These are phyloP conservation scores for Tetrapisispora pingtungensis DNA, from an alignment of 805 yeast genomes.

Conservation along the genomic window DNA sequence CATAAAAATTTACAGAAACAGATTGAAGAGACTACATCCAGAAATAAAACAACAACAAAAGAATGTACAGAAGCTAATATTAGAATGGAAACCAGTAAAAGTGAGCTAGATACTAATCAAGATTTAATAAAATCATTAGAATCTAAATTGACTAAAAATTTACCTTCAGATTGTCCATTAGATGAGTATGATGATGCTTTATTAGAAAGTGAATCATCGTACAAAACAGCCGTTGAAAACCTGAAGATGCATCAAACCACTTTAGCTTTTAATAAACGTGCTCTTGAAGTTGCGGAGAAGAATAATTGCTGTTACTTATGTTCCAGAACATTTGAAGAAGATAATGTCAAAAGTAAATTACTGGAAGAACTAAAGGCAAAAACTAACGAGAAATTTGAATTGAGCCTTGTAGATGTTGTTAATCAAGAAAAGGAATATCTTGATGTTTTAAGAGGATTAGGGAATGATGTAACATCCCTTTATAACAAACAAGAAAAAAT, in stretches of 20 bases:
- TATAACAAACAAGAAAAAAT: conserved; percentile 4
- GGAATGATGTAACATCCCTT: conserved; percentile 15
- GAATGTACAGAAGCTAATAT: conserved; percentile 11
- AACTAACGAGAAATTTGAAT: conserved; percentile 26
- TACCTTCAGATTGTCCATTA: conserved; percentile 35
- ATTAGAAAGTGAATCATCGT: conserved; percentile 50
- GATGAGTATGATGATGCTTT: conserved; percentile 42
- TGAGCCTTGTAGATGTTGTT: conserved; percentile 28
- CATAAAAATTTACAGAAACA: conserved; percentile 15
- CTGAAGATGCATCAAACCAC: conserved; percentile 62
- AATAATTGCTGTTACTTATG: conserved; percentile 64
- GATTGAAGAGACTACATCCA: conserved; percentile 9
- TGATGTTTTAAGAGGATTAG: conserved; percentile 14
- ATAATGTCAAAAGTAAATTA: conserved; percentile 18
- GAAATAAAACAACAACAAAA: conserved; percentile 8
- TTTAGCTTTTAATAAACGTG: conserved; percentile 56
- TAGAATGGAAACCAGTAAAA: conserved; percentile 6
- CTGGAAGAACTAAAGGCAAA: conserved; percentile 25
- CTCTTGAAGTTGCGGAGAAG: conserved; percentile 50
- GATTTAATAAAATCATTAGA: conserved; percentile 8
- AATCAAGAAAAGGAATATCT: conserved; percentile 27
- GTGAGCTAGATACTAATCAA: conserved; percentile 8
- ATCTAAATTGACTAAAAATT: conserved; percentile 17
- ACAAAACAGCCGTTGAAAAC: conserved; percentile 51
- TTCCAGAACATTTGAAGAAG: conserved; percentile 48